A percentile compares a stretch with the other conserved stretches of the same genome.
These are phyloP conservation scores for Candida maesae DNA, from an alignment of 805 yeast species.

Conservation along the genomic window DNA sequence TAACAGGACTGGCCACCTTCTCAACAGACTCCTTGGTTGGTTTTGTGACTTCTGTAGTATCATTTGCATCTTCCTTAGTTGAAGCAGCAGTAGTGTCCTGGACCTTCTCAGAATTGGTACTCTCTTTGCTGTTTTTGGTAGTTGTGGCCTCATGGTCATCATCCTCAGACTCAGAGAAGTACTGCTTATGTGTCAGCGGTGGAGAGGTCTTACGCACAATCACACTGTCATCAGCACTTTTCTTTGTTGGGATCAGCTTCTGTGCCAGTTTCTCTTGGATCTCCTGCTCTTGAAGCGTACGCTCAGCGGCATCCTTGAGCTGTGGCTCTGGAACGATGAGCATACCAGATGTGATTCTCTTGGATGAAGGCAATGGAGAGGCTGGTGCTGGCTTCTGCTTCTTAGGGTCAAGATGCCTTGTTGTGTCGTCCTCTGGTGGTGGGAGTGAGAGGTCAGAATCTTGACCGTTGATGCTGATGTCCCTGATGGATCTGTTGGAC, in stretches of 20 bases:
- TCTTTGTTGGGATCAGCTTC: conserved; percentile 23
- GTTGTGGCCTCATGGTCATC: background rate
- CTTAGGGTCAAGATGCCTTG: conserved; percentile 23
- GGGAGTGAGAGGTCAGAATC: conserved; percentile 33
- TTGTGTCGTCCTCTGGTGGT: conserved; percentile 24
- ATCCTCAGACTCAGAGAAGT: conserved; percentile 12
- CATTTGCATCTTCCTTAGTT: background rate
- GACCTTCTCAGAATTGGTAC: background rate
- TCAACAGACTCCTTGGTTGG: background rate
- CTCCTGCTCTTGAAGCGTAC: conserved; percentile 36
- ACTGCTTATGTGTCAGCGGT: conserved; percentile 5
- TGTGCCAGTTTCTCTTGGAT: conserved; percentile 24
- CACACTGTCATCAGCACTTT: conserved; percentile 5
- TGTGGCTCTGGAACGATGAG: conserved; percentile 41
- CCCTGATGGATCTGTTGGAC: conserved; percentile 18
- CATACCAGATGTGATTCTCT: conserved; percentile 42
- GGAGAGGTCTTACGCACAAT: conserved; percentile 1
- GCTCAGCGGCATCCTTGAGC: conserved; percentile 37
- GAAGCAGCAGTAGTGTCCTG: too few species aligned
- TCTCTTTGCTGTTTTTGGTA: background rate
- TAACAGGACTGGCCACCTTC: background rate
- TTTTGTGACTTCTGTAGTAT: too few species aligned
- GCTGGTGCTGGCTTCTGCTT: conserved; percentile 18
- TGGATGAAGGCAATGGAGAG: conserved; percentile 25
- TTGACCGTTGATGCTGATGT: conserved; percentile 25